These are phyloP conservation scores for Iris macrosiphon DNA, from an alignment of 106 monocot species.

Conservation along the genomic window DNA sequence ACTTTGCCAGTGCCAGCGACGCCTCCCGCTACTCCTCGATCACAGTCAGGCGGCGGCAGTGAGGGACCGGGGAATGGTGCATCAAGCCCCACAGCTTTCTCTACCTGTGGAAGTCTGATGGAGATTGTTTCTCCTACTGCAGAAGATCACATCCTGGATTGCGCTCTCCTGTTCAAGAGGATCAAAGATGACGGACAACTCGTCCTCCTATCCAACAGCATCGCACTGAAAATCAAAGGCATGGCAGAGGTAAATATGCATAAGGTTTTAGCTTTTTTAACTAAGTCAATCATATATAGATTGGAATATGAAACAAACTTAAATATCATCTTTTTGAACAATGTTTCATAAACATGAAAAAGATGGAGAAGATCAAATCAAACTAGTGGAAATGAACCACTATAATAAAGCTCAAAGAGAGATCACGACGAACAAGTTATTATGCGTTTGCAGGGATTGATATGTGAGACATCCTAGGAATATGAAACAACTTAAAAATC, in stretches of 20 bases:
- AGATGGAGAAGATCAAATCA: too few relatives aligned
- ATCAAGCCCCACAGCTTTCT: constrained; percentile 15
- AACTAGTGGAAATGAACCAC: too few relatives aligned
- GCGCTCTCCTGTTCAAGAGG: constrained; percentile 57
- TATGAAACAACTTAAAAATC: too few relatives aligned
- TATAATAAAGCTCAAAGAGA: too few relatives aligned
- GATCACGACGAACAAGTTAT: too few relatives aligned
- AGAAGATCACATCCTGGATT: constrained; percentile 85
- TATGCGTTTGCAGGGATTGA: constrained; percentile 50
- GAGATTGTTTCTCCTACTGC: constrained; percentile 81
- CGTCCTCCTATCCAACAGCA: constrained; percentile 50
- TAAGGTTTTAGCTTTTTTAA: constrained; percentile 44
- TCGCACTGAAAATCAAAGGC: constrained; percentile 85
- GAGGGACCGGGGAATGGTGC: background rate
- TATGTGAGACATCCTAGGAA: constrained; percentile 61
- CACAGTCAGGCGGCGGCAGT: constrained; percentile 6
- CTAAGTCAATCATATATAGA: too few relatives aligned
- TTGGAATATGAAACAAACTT: too few relatives aligned
- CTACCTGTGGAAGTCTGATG: constrained; percentile 27
- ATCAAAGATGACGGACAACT: constrained; percentile 39
- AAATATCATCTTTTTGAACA: too few relatives aligned
- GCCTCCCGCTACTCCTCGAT: constrained; percentile 36
- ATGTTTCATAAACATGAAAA: too few relatives aligned
- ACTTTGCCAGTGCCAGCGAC: constrained; percentile 44
- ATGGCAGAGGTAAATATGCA: constrained; percentile 99